phyloP scores from a whole-genome alignment of 306 rosid genomes.

The Trifolium repens region DNA sequence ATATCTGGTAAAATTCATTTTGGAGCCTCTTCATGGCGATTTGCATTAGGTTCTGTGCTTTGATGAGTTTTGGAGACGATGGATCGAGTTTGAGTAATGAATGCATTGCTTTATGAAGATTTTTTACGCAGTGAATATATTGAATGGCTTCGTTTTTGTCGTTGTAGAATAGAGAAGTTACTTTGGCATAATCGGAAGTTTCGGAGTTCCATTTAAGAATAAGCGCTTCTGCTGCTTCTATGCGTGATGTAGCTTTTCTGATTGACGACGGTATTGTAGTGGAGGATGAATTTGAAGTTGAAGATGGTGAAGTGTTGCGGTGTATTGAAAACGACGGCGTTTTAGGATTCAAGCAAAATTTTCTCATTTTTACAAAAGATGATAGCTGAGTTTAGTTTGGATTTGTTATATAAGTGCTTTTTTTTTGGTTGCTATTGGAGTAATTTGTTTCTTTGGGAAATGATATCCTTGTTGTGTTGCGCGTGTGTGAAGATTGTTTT shows the following conservation, averaged over 20 bases:
- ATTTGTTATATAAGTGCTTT: too few species aligned
- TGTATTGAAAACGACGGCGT: slow-evolving; percentile 41
- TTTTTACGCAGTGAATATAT: slow-evolving; percentile 56
- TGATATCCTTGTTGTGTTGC: background rate
- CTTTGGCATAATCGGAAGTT: slow-evolving; percentile 55
- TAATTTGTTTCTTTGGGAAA: background rate
- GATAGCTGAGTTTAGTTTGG: too few species aligned
- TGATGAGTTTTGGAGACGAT: slow-evolving; percentile 51
- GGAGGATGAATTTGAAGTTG: slow-evolving; percentile 12
- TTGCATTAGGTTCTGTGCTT: slow-evolving; percentile 64
- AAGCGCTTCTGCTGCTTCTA: slow-evolving; percentile 51
- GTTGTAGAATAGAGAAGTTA: slow-evolving; percentile 74
- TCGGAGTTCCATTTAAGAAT: slow-evolving; percentile 75
- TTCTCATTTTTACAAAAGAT: slow-evolving; percentile 45
- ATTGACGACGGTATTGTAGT: slow-evolving; percentile 36
- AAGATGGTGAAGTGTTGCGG: background rate
- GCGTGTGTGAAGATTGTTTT: too few species aligned
- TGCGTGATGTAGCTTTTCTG: slow-evolving; percentile 31
- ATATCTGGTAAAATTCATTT: slow-evolving; percentile 71
- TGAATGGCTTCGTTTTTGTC: slow-evolving; percentile 59
- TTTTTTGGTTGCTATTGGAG: too few species aligned
- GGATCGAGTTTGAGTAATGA: slow-evolving; percentile 48
- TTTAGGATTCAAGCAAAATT: slow-evolving; percentile 50
- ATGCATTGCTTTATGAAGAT: slow-evolving; percentile 75
- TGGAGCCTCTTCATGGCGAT: slow-evolving; percentile 74